These are phyloP conservation scores for Hortaea sp. DNA, from an alignment of 2,329 filamentous ascomycete genomes.

Conservation along the genomic window DNA sequence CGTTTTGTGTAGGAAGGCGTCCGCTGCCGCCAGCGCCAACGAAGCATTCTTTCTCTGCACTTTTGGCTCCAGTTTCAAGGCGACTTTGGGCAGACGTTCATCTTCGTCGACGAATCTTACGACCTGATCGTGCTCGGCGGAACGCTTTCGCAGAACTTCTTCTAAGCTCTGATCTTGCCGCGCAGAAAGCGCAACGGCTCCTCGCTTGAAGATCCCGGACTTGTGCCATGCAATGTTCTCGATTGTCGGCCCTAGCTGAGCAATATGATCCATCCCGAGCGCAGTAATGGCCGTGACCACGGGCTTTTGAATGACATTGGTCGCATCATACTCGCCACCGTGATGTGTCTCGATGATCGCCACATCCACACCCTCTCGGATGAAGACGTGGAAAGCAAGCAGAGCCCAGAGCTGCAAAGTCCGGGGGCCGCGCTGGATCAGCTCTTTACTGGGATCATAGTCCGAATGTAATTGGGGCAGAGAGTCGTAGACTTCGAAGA, in stretches of 20 bases:
- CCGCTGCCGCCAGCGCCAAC: conserved; percentile 41
- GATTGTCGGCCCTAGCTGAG: conserved; percentile 65
- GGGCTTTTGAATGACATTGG: conserved; percentile 66
- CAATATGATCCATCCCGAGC: conserved; percentile 73
- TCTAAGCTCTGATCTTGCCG: conserved; percentile 5
- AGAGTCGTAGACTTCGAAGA: conserved; percentile 72
- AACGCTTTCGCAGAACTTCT: conserved; percentile 43
- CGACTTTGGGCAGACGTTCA: conserved; percentile 36
- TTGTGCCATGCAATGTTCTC: conserved; percentile 87
- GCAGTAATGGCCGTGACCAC: conserved; percentile 66
- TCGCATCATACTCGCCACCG: conserved; percentile 84
- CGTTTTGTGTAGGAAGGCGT: conserved; percentile 8
- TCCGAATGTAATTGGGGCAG: conserved; percentile 26
- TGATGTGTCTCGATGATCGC: conserved; percentile 87
- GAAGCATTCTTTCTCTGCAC: conserved; percentile 55
- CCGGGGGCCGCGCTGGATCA: conserved; percentile 26
- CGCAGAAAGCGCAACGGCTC: conserved; percentile 51
- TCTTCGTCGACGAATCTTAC: conserved; percentile 41
- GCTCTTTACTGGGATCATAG: conserved; percentile 54
- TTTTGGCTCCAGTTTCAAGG: conserved; percentile 46
- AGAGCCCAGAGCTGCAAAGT: conserved; percentile 87
- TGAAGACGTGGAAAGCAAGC: conserved; percentile 72
- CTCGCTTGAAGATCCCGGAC: conserved; percentile 67
- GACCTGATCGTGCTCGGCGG: conserved; percentile 36
- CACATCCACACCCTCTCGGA: conserved; percentile 62